Percentiles rank a stretch among this genome's conserved stretches.
Evolutionary conservation across 1,139 yeast species (phyloP).

Genomic region (Geotrichum bryndzae): DNA sequence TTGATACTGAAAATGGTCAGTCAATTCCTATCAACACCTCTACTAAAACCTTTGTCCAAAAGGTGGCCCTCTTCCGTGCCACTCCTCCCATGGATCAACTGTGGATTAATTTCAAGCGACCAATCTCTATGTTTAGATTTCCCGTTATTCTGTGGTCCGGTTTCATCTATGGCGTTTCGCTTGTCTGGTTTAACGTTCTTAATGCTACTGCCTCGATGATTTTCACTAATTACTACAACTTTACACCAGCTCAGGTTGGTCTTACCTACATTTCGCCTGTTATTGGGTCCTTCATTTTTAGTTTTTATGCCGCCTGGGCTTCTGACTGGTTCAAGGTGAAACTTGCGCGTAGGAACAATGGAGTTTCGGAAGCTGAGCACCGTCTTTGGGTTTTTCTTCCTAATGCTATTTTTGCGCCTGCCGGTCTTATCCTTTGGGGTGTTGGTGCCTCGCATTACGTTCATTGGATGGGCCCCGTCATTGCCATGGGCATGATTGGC

Average conservation of each 20-base stretch:
- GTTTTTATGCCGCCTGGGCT: conserved; percentile 46
- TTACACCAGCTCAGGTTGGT: conserved; percentile 67
- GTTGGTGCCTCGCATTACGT: conserved; percentile 60
- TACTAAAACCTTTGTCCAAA: conserved; percentile 29
- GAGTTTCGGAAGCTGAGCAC: conserved; percentile 70
- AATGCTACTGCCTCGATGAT: conserved; percentile 55
- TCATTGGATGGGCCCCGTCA: conserved; percentile 49
- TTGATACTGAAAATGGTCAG: conserved; percentile 13
- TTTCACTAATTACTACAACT: conserved; percentile 56
- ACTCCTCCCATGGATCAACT: conserved; percentile 20
- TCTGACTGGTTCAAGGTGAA: conserved; percentile 59
- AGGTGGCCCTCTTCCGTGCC: conserved; percentile 33
- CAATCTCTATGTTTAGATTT: conserved; percentile 34
- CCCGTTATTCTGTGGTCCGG: conserved; percentile 63
- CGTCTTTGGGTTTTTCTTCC: conserved; percentile 62
- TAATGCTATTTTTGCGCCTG: conserved; percentile 61
- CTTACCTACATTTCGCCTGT: conserved; percentile 72
- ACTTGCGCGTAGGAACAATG: conserved; percentile 63
- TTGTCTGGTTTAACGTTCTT: conserved; percentile 50
- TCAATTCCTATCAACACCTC: neutral
- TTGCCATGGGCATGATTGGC: conserved; percentile 40
- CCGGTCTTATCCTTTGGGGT: conserved; percentile 71
- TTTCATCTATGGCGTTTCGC: conserved; percentile 55
- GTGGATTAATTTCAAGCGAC: conserved; percentile 24
- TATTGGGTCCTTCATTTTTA: conserved; percentile 69